Conservation (phyloP, 352 stramenopile genomes). For the Pythium brachiatum region DNA sequence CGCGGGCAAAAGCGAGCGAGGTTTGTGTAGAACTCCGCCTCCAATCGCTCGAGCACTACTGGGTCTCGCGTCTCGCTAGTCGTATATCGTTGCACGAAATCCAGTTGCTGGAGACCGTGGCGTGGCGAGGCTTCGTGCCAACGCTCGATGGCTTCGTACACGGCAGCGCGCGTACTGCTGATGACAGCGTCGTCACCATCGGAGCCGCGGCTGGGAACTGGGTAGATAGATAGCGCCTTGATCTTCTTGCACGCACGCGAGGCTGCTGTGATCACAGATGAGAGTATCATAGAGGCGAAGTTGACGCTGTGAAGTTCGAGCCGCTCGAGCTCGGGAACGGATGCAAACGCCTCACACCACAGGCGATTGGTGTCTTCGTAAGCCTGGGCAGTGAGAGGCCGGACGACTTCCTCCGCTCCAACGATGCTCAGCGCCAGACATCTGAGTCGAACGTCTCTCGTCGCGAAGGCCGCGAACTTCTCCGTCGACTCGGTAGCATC, state of each 20-base stretch:
- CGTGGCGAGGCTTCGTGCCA: neutral
- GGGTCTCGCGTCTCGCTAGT: neutral
- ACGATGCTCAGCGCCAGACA: neutral
- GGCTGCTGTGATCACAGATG: slow-evolving; percentile 9
- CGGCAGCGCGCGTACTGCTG: neutral
- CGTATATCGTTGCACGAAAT: slow-evolving; percentile 13
- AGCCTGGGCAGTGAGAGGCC: too few relatives aligned
- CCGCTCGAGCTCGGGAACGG: slow-evolving; percentile 17
- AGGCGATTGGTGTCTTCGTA: neutral
- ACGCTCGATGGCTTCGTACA: slow-evolving; percentile 7
- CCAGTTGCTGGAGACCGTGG: slow-evolving; percentile 13
- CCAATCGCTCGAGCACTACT: neutral
- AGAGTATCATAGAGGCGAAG: slow-evolving; percentile 6
- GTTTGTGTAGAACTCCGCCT: slow-evolving; percentile 12
- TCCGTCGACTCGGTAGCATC: neutral
- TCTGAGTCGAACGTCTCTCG: neutral
- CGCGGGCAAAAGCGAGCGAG: slow-evolving; percentile 12
- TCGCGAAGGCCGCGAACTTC: neutral
- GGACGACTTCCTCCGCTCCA: neutral
- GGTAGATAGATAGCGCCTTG: slow-evolving; percentile 8
- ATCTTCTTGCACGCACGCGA: slow-evolving; percentile 4
- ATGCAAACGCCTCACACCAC: neutral
- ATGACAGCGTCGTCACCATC: neutral
- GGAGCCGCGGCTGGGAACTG: neutral
- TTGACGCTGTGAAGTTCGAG: slow-evolving; percentile 15